Base-by-base conservation (phyloP, 768 basidiomycete genomes). In the Naganishia onofrii region DNA sequence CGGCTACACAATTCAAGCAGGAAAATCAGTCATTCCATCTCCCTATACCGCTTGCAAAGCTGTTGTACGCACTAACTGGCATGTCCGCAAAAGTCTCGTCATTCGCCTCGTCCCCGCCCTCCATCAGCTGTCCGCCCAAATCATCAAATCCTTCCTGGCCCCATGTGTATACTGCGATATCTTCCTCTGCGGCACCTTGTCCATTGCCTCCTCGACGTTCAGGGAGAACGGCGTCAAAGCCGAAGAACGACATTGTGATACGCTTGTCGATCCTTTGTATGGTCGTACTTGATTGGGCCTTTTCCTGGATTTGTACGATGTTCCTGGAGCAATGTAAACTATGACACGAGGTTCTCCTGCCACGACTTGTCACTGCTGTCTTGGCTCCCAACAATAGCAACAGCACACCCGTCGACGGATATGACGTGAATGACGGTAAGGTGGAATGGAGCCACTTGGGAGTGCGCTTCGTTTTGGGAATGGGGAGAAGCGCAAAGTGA, bases 151-250 rank as follows among this genome's bases (percentile, higher is more conserved):
- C 88, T 48, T 91, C 91, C 74, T 91, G 90, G 13, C 91, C 92
- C 92, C 92, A 96, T 54, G 89, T 92, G 81, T 92, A 94, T 56
- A 93, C 91, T 2, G 91, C 89, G 71, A 96, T 83, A 82, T 93
- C 89, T 77, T 92, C 93, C 56, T 88, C 84, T 55, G 79, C 78
- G 6, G 56, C 58, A 19, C 73, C 71, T 29, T 70, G 76, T 7
- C 79, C 81, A 26, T 83, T 81, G 53, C 55, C 70, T 44, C 54
- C 56, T 36, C 71, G 66, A 8, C 77, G 64, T 56, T 78, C 78
- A 10, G 79, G 79, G 3, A 80, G 73, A 44, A 76, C 71, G 31
- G 79, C 56, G 44, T 80, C 76, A 72, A 80, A 80, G 66, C 79
- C 79, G 69, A 80, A 80, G 77, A 80, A 80, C 46, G 79, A 80